Evolutionary conservation across 2,329 filamentous ascomycete genomes (phyloP).

Genomic region (Colletotrichum nymphaeae): DNA sequence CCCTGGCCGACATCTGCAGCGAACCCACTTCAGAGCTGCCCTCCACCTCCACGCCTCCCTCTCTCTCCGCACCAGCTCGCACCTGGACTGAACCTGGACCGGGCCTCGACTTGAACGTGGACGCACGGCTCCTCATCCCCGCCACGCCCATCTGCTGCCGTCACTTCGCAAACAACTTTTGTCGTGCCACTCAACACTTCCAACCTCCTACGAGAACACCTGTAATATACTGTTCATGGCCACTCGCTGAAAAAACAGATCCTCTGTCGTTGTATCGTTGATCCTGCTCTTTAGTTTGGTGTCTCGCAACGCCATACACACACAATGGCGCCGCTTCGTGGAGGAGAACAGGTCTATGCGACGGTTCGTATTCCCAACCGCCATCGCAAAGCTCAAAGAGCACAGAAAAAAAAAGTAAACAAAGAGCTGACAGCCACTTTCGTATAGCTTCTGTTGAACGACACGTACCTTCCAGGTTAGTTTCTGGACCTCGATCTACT

Average conservation of each 20-base stretch:
- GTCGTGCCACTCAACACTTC: slow-evolving; percentile 18
- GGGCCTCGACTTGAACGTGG: slow-evolving; percentile 10
- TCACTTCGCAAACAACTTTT: slow-evolving; percentile 19
- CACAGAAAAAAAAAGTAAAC: slow-evolving; percentile 27
- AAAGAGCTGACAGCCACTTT: slow-evolving; percentile 37
- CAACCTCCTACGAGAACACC: background rate
- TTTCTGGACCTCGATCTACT: slow-evolving; percentile 35
- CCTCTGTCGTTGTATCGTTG: slow-evolving; percentile 27
- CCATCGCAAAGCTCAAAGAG: background rate
- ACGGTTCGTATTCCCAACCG: slow-evolving; percentile 57
- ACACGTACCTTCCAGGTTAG: slow-evolving; percentile 91
- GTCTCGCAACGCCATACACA: slow-evolving; percentile 34
- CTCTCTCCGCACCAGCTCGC: slow-evolving; percentile 25
- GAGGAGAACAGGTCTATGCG: slow-evolving; percentile 65
- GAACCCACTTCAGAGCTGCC: slow-evolving; percentile 11
- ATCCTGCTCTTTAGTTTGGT: slow-evolving; percentile 15
- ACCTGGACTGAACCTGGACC: slow-evolving; percentile 11
- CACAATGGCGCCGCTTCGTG: slow-evolving; percentile 50
- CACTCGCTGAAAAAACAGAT: slow-evolving; percentile 18
- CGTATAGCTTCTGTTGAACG: slow-evolving; percentile 86
- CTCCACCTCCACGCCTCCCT: slow-evolving; percentile 20
- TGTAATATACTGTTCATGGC: slow-evolving; percentile 26
- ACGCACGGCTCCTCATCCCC: slow-evolving; percentile 29
- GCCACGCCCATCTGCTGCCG: slow-evolving; percentile 21
- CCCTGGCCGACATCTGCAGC: slow-evolving; percentile 6